Evolutionary conservation across 768 basidiomycete genomes (phyloP), one percentile per base, ranked within the genome.

Genomic region (Serendipita sp.): DNA sequence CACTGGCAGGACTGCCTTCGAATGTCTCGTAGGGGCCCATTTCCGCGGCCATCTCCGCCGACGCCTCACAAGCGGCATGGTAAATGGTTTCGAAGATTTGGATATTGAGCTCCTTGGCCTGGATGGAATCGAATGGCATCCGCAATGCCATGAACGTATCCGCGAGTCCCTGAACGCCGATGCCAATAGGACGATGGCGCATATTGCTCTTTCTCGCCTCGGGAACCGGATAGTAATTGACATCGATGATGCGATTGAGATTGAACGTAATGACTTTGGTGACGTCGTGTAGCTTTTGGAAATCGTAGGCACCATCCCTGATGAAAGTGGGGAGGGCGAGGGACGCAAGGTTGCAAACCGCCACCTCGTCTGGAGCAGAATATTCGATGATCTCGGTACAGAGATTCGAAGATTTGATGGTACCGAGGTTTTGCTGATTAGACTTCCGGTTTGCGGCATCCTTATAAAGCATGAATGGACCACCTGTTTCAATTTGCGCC

Each of bases 331-430:
- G 95, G 1, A 98, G 83, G 2, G 96, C 92, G 66, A 99, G 81
- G 11, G 96, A 99, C 4, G 96, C 96, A 60, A 99, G 83, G 74
- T 98, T 99, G 81, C 96, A 99, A 33, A 98, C 96, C 41, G 96
- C 96, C 41, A 86, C 90, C 73, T 98, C 96, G 62, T 98, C 96
- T 0, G 96, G 92, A 11, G 95, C 81, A 48, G 92, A 95, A 77
- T 97, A 98, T 74, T 99, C 90, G 72, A 99, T 88, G 72, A 99
- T 98, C 73, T 98, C 96, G 3, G 95, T 98, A 78, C 96, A 99
- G 51, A 99, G 78, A 72, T 99, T 99, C 60, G 95, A 97, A 0
- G 93, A 97, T 78, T 96, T 98, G 85, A 99, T 98, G 5, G 91
- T 95, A 31, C 96, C 96, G 28, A 99, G 80, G 75, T 99, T 96